Conservation (phyloP, 2,329 filamentous ascomycete species). For the Neonectria sp. region DNA sequence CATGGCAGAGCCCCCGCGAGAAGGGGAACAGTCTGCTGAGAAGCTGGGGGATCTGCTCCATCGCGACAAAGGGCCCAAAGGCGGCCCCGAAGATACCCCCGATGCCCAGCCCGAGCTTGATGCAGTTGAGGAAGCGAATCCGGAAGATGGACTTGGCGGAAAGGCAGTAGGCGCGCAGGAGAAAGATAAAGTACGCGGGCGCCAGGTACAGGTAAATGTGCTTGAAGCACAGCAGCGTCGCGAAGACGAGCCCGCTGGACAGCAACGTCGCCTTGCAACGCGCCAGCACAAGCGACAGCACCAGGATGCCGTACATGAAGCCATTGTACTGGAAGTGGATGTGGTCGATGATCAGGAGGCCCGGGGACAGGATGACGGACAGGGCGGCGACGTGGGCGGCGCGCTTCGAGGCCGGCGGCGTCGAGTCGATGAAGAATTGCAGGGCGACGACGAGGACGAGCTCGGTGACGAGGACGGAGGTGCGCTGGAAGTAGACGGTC, state of each 20-base stretch:
- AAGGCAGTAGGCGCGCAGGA: constrained; percentile 91
- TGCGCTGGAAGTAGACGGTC: constrained; percentile 92
- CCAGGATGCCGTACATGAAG: constrained; percentile 91
- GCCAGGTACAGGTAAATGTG: constrained; percentile 98
- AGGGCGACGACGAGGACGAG: constrained; percentile 87
- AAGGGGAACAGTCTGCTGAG: constrained; percentile 92
- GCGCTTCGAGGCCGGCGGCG: constrained; percentile 75
- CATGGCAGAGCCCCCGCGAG: constrained; percentile 92
- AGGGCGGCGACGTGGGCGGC: constrained; percentile 89
- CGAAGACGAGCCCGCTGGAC: constrained; percentile 86
- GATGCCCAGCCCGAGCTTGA: constrained; percentile 87
- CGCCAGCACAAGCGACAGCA: constrained; percentile 88
- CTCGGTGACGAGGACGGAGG: constrained; percentile 90
- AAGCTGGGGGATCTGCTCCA: constrained; percentile 88
- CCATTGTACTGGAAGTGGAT: constrained; percentile 99
- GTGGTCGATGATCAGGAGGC: constrained; percentile 96
- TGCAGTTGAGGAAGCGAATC: constrained; percentile 82
- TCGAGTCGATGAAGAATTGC: constrained; percentile 83
- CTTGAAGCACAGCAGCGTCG: constrained; percentile 90
- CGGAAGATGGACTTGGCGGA: constrained; percentile 82
- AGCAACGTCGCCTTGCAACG: constrained; percentile 82
- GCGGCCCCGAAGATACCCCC: constrained; percentile 80
- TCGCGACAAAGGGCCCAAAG: constrained; percentile 89
- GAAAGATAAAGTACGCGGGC: constrained; percentile 94
- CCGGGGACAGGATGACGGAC: constrained; percentile 92